Conservation (phyloP, 2,329 filamentous ascomycete genomes). For the Tolypocladium inflatum region DNA sequence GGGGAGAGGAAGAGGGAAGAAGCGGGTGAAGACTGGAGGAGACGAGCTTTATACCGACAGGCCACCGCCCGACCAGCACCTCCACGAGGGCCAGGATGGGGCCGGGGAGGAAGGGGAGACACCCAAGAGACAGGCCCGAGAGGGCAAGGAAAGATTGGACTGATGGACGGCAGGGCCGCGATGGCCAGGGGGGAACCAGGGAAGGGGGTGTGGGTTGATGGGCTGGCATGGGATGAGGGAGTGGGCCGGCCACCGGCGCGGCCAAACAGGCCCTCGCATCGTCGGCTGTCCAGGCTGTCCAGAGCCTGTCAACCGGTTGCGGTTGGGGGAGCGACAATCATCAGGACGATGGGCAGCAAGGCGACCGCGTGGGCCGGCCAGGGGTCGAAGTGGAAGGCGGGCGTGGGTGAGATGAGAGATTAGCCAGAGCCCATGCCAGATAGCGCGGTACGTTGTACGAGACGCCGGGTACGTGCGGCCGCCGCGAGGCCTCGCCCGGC, state of each 20-base stretch:
- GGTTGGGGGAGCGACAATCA: not conserved
- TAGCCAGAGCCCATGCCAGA: not conserved
- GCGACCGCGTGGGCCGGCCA: slow-evolving; percentile 9
- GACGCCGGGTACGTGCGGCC: not conserved
- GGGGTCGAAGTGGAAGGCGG: slow-evolving; percentile 9
- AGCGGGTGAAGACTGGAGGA: slow-evolving; percentile 25
- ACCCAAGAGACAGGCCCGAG: not conserved
- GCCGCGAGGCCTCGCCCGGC: not conserved
- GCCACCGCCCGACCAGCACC: not conserved
- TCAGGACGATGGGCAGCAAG: not conserved
- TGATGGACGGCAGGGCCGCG: not conserved
- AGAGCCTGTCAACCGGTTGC: not conserved
- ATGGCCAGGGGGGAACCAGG: not conserved
- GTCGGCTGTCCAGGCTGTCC: not conserved
- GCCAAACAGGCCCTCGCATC: too few species aligned
- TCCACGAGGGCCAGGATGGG: slow-evolving; percentile 2
- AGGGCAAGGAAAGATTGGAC: not conserved
- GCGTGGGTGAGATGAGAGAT: slow-evolving; percentile 2
- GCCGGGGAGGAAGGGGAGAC: not conserved
- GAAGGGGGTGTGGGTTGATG: not conserved
- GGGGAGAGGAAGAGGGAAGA: slow-evolving; percentile 21
- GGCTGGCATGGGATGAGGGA: not conserved
- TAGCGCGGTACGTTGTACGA: not conserved
- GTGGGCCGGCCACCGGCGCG: not conserved
- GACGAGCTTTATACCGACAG: slow-evolving; percentile 37